Evolutionary conservation across 108 stramenopile species (phyloP), one percentile per base, ranked within the genome.

Genomic region (Skeletonema costatum): DNA sequence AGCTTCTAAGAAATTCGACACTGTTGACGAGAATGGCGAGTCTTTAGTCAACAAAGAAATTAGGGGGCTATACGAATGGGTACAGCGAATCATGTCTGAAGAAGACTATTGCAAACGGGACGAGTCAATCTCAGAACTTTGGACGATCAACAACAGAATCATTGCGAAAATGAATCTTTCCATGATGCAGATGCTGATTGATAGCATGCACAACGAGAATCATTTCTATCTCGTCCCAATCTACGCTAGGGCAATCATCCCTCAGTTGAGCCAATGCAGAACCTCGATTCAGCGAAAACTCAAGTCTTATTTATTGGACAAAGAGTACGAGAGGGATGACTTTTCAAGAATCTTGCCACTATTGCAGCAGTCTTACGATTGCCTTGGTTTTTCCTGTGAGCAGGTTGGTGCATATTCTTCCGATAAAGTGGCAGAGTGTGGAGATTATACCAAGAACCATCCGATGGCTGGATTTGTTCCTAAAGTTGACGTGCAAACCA

Each of bases 191-290:
- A 80, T 87, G 84, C 63, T 95, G 70, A 88, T 95, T 68, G 19
- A 88, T 63, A 39, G 82, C 19, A 71, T 86, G 83, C 81, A 88
- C 25, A 51, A 80, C 41, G 69, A 84, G 32, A 65, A 87, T 51
- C 77, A 92, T 59, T 35, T 56, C 13, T 29, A 46, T 12, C 66
- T 64, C 44, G 86, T 88, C 0, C 38, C 68, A 25, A 66, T 95
- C 63, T 93, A 92, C 76, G 78, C 88, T 16, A 73, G 63, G 58
- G 90, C 90, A 31, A 21, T 95, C 12, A 75, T 95, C 32, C 94
- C 94, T 8, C 94, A 95, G 78, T 73, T 92, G 19, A 81, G 90
- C 2, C 89, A 92, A 72, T 95, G 94, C 66, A 83, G 86, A 13
- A 82, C 91, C 36, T 89, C 86, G 59, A 73, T 81, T 17, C 93